These are phyloP conservation scores for Capsella rubella DNA, from an alignment of 441 rosid species.

Conservation along the genomic window DNA sequence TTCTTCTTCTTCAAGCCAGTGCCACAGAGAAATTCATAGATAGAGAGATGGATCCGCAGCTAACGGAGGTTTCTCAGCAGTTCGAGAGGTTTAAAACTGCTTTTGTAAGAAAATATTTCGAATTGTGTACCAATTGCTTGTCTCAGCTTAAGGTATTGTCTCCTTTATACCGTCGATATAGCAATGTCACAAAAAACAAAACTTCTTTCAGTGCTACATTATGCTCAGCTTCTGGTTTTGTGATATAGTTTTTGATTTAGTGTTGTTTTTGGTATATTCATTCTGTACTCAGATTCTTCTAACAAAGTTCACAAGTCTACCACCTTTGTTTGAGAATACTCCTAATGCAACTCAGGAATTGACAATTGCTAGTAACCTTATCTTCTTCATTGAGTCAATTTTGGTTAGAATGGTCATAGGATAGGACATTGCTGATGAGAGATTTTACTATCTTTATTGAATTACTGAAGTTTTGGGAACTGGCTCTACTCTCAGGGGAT, in stretches of 20 bases:
- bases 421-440: not conserved
- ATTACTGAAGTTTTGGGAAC: not conserved
- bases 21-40: not conserved
- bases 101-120: conserved; percentile 60
- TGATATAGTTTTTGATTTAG: not conserved
- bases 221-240: not conserved
- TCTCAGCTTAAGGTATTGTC: conserved; percentile 76
- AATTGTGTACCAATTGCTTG: conserved; percentile 55
- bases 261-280: conserved; percentile 8
- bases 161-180: not conserved
- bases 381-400: not conserved
- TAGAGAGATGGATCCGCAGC: conserved; percentile 71
- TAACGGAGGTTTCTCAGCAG: conserved; percentile 73
- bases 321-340: conserved; percentile 80
- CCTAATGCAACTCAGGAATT: conserved; percentile 67
- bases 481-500: conserved; percentile 60
- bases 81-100: conserved; percentile 88
- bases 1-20: not conserved
- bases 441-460: not conserved
- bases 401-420: not conserved
- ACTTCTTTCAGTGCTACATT: not conserved
- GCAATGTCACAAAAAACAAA: not conserved
- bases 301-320: conserved; percentile 79
- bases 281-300: conserved; percentile 61
- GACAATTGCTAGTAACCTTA: conserved; percentile 67